Percentiles rank a stretch among this genome's conserved stretches.
Evolutionary conservation across 2,329 filamentous ascomycete genomes (phyloP).

Genomic region (Fusarium vanettenii): DNA sequence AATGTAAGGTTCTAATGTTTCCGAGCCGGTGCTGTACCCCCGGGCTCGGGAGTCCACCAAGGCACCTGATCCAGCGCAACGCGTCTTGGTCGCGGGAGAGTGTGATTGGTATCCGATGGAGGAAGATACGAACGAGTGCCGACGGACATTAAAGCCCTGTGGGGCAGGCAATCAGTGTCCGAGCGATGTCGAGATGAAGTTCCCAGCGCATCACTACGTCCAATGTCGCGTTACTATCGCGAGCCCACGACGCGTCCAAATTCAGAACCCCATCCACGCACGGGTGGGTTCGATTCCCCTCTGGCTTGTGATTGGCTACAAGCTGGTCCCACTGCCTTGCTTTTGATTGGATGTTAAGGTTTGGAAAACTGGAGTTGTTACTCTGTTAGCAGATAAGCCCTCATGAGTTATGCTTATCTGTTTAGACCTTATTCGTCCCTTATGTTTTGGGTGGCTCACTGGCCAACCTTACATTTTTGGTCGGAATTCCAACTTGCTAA

Average conservation of each 20-base stretch:
- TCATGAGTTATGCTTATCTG: neutral
- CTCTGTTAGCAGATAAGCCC: neutral
- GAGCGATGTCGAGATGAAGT: neutral
- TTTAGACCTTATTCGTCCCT: neutral
- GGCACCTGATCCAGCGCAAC: neutral
- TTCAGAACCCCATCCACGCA: neutral
- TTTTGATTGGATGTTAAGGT: neutral
- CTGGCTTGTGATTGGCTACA: neutral
- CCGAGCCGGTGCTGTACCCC: neutral
- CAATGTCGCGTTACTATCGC: neutral
- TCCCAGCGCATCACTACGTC: neutral
- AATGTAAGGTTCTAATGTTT: neutral
- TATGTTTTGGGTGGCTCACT: neutral
- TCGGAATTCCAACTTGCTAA: neutral
- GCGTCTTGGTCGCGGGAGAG: neutral
- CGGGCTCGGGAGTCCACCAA: neutral
- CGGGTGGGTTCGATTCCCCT: neutral
- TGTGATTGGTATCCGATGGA: neutral
- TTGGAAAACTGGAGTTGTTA: neutral
- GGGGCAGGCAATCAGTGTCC: neutral
- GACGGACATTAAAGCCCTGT: neutral
- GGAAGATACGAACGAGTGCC: neutral
- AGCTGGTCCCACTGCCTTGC: accelerated
- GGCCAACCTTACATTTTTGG: neutral
- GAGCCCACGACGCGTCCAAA: neutral